These are phyloP conservation scores for Cyberlindnera suaveolens DNA, from an alignment of 805 yeast genomes.

Conservation along the genomic window DNA sequence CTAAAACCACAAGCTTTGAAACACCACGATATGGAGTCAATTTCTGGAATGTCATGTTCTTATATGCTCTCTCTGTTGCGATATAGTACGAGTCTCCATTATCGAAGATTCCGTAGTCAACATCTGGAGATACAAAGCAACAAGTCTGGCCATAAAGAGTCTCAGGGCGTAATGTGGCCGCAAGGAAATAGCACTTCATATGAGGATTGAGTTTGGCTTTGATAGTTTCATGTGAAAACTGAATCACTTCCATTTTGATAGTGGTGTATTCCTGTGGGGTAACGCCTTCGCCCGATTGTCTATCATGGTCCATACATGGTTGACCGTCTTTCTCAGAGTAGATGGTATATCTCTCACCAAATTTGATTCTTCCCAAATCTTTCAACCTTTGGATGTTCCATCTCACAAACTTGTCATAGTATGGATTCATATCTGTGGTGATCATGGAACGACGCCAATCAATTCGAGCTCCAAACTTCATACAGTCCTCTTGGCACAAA, in stretches of 20 bases:
- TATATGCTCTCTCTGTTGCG: constrained; percentile 91
- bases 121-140: constrained; percentile 94
- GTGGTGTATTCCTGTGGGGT: constrained; percentile 94
- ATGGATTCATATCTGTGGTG: constrained; percentile 91
- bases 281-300: constrained; percentile 95
- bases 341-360: constrained; percentile 95
- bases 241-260: constrained; percentile 72
- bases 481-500: constrained; percentile 72
- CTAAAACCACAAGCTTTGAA: constrained; percentile 48
- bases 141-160: constrained; percentile 98
- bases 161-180: constrained; percentile 97
- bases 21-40: constrained; percentile 87
- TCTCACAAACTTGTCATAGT: constrained; percentile 87
- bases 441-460: constrained; percentile 97
- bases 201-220: constrained; percentile 16
- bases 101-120: constrained; percentile 83
- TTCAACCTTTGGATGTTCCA: constrained; percentile 93
- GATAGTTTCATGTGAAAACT: constrained; percentile 34
- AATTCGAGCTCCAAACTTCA: constrained; percentile 80
- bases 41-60: constrained; percentile 93
- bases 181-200: constrained; percentile 51
- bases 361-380: constrained; percentile 84
- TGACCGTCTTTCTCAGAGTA: constrained; percentile 97
- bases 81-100: constrained; percentile 73
- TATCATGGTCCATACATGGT: constrained; percentile 98